Base-by-base conservation (phyloP, 257 asterid species). In the Ilex aquifolium region DNA sequence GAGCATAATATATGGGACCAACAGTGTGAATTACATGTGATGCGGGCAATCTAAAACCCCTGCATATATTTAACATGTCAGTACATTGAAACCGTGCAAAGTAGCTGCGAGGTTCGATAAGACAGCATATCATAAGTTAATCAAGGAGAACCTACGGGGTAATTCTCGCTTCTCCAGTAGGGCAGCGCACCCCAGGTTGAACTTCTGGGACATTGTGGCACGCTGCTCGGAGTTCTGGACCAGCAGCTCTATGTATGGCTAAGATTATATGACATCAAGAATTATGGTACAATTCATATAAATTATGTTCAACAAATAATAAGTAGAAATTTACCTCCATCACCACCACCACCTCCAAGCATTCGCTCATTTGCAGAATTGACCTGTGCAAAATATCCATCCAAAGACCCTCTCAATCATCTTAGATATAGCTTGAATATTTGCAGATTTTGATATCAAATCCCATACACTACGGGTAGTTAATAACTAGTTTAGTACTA, bases 261-360 rank as follows among this genome's bases (percentile, higher is more conserved):
- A 32, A 42, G 68, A 75, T 60, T 21, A 56, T 44, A 42, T 21
- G 50, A 10, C 6, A 39, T 61, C 52, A 17, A 51, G 59, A 61
- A 27, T 54, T 31, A 36, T 7, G 49, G 32, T n/a, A 39, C 11
- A 29, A 13, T 31, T 42, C 49, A 63, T 32, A 72, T 52, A 36
- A 46, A 31, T 10, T 48, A 13, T n/a, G 60, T 46, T 52, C 49
- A 7, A 44, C 63, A 65, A 44, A 57, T 7, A 36, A 36, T 4
- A 4, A 36, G 5, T 36, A 36, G 42, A 36, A 39, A 21, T 36
- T 70, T 71, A 90, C 99, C 99, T 85, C 99, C 97, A 84, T 87
- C 99, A 70, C 96, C 97, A 62, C 95, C 96, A 51, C 88, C 94
- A 50, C 99, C 99, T 56, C 96, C 97, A 56, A 93, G 96, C 97